Evolutionary conservation across 2,329 filamentous ascomycete species (phyloP).

Genomic region (Paraphaeosphaeria sporulosa): DNA sequence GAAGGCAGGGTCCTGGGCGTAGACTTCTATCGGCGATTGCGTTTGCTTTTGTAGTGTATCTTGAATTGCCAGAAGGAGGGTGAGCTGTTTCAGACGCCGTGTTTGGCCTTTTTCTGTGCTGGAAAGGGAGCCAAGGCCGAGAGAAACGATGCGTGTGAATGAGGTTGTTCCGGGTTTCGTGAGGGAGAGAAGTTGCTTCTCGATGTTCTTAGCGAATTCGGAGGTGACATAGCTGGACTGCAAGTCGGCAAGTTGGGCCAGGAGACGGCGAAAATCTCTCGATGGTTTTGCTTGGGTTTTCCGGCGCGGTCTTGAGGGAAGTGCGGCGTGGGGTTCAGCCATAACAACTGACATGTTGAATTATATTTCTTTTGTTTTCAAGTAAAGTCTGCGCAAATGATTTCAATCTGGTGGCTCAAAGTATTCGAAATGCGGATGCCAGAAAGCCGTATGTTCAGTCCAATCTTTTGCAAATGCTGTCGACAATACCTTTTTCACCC

Average conservation of each 20-base stretch:
- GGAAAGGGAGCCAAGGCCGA: slow-evolving; percentile 28
- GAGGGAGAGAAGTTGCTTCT: slow-evolving; percentile 15
- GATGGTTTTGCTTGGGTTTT: slow-evolving; percentile 18
- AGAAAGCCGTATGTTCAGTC: not conserved
- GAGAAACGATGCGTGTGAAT: slow-evolving; percentile 27
- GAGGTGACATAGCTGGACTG: slow-evolving; percentile 22
- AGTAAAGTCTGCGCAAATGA: not conserved
- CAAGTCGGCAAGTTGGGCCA: slow-evolving; percentile 12
- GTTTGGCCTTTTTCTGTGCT: slow-evolving; percentile 26
- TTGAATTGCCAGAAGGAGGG: slow-evolving; percentile 33
- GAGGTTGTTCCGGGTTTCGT: slow-evolving; percentile 16
- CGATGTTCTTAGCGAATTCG: slow-evolving; percentile 20
- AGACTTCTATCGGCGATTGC: slow-evolving; percentile 23
- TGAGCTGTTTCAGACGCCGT: slow-evolving; percentile 38
- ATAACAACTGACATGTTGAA: not conserved
- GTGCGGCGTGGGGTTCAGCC: not conserved
- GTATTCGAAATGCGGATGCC: not conserved
- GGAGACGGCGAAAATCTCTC: slow-evolving; percentile 19
- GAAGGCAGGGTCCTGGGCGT: slow-evolving; percentile 42
- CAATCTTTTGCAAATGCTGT: not conserved
- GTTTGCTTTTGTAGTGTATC: slow-evolving; percentile 16
- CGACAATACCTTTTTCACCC: not conserved
- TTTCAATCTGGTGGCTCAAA: no score
- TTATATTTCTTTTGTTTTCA: not conserved
- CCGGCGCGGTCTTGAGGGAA: not conserved